Evolutionary conservation across 1,284 basidiomycete genomes (phyloP).

Genomic region (Hymenochaete sp.): DNA sequence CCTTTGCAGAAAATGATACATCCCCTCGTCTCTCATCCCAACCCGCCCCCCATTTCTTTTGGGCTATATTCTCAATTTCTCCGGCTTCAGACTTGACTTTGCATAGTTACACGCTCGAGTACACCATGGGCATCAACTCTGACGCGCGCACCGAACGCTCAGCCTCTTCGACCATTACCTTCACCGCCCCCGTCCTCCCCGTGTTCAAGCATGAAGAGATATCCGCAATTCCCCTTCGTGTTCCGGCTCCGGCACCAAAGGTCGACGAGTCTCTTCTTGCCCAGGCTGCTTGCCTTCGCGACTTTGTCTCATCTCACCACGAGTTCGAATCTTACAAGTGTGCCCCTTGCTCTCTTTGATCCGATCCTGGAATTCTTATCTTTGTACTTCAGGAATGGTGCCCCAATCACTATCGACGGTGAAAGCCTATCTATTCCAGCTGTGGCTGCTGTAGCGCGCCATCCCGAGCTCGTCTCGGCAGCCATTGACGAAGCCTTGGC

Average conservation of each 20-base stretch:
- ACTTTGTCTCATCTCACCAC: conserved; percentile 40
- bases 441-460: conserved; percentile 63
- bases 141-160: background rate
- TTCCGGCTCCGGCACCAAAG: conserved; percentile 8
- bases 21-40: no score
- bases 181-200: background rate
- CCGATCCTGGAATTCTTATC: background rate
- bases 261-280: conserved; percentile 6
- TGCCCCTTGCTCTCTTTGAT: background rate
- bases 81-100: no score
- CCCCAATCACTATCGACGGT: conserved; percentile 57
- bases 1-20: no score
- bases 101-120: no score
- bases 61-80: no score
- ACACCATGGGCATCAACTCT: conserved; percentile 9
- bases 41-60: no score
- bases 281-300: conserved; percentile 25
- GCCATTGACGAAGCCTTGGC: conserved; percentile 35
- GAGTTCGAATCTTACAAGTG: conserved; percentile 50
- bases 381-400: conserved; percentile 39
- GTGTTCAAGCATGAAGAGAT: background rate
- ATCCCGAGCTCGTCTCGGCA: conserved; percentile 45
- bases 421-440: conserved; percentile 63
- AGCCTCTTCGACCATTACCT: background rate
- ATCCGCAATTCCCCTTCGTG: conserved; percentile 2